Evolutionary conservation across 106 monocot species (phyloP).

Genomic region (Apostasia shenzhenica): DNA sequence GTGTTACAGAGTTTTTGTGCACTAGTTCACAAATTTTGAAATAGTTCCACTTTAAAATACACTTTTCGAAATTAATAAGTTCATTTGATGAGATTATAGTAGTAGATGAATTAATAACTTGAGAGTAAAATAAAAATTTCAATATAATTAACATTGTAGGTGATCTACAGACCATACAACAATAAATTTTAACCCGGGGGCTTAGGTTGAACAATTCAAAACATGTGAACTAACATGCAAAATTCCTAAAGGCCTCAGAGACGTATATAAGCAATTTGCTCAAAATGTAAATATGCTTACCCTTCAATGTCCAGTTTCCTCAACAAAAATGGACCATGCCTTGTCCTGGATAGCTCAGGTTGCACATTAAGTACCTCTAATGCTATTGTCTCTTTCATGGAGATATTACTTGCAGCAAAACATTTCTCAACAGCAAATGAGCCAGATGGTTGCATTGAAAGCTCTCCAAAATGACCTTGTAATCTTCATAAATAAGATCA

Average conservation of each 20-base stretch:
- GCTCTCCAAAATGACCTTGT: conserved; percentile 65
- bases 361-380: conserved; percentile 55
- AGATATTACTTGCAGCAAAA: conserved; percentile 59
- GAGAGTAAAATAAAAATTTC: neutral
- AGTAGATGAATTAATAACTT: neutral
- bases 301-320: conserved; percentile 85
- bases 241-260: no score
- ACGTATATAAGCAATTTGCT: neutral
- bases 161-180: neutral
- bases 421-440: conserved; percentile 96
- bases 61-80: no score
- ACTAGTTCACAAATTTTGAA: no score
- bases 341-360: conserved; percentile 68
- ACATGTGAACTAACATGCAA: neutral
- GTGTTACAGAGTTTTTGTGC: no score
- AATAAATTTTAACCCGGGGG: neutral
- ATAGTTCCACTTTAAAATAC: no score
- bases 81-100: no score
- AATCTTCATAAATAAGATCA: conserved; percentile 37
- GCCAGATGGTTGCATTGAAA: conserved; percentile 64
- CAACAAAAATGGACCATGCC: conserved; percentile 72
- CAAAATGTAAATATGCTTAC: conserved; percentile 21
- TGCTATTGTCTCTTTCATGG: conserved; percentile 67
- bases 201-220: neutral
- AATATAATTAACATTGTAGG: neutral